Evolutionary conservation across 2,329 filamentous ascomycete species (phyloP), one percentile per base, ranked within the genome.

Genomic region (Dactylellina drechsleri): DNA sequence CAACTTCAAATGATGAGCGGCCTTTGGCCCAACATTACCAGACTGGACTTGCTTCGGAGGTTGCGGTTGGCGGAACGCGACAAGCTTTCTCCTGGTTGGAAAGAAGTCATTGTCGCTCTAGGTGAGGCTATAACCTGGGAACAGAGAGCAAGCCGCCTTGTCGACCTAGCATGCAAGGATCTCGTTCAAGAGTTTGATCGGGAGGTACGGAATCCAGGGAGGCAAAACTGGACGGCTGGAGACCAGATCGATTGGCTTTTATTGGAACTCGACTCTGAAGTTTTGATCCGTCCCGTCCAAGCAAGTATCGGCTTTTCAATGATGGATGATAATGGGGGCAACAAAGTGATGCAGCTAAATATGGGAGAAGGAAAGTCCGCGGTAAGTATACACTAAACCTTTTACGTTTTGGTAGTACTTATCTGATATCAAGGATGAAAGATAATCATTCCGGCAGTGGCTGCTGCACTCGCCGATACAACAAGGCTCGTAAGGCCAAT

Each of bases 301-400:
- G 83, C 85, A 1, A 79, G 85, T 0, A 87, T 92, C 59, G 87
- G 89, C 0, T 43, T 66, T 0, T 78, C 84, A 16, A 91, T 92
- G 86, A 85, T 84, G 2, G 60, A 78, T 0, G 77, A 79, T 0
- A 78, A 78, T 0, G 79, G 78, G 0, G 16, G 79, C 0, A 90
- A 89, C 77, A 80, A 84, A 0, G 85, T 89, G 0, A 85, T 91
- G 82, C 88, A 91, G 77, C 80, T 92, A 1, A 91, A 90, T 76
- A 92, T 91, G 89, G 90, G 90, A 0, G 86, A 90, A 77, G 90
- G 89, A 0, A 92, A 91, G 76, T 88, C 88, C 0, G 90, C 89
- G 0, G 70, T 75, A 64, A 66, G 40, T 43, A 43, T 43, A 12
- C n/a, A 2, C 5, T 43, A n/a, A 1, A 43, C 2, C 2, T 23